Evolutionary conservation across 1,139 yeast genomes (phyloP), one percentile per base, ranked within the genome.

Genomic region (Candida neerlandica): DNA sequence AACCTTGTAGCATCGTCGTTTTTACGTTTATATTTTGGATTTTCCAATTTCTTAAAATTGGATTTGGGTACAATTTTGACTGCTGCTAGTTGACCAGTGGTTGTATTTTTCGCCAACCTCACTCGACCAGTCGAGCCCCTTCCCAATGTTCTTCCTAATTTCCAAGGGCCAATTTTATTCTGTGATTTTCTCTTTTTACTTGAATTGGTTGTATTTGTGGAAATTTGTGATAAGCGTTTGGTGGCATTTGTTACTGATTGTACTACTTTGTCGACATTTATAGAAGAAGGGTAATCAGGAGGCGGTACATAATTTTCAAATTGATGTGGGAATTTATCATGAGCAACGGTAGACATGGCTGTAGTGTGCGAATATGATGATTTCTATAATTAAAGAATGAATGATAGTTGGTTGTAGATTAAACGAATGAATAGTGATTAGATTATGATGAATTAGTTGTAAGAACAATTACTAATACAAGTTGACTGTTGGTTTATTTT

Each of bases 91-190:
- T 90, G 87, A 48, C 96, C 95, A 1, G 96, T 86, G 51, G 80
- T 79, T 39, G 84, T 80, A 64, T 94, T 95, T 59, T 90, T 87
- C 5, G 99, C 99, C 49, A 94, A 76, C 51, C 96, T 77, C 19
- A 94, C 99, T 55, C 97, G 80, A 26, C 99, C 98, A 1, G 97
- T 89, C 23, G 96, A 86, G 10, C 99, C 99, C 53, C 96, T 80
- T 21, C 99, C 99, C 44, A 94, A 73, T 2, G 99, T 92, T 57
- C 95, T 80, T 12, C 99, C 99, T 33, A 94, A 73, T 64, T 89
- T 86, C 99, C 99, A 94, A 2, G 99, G 98, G 1, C 99, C 99
- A 45, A 90, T 87, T 54, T 84, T 85, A 66, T 86, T 81, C 65
- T 86, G 82, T 50, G 88, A 72, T 65, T 83, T 77, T 53, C 84